These are phyloP conservation scores for Tricholoma furcatifolium DNA, from an alignment of 768 basidiomycete species.

Conservation along the genomic window DNA sequence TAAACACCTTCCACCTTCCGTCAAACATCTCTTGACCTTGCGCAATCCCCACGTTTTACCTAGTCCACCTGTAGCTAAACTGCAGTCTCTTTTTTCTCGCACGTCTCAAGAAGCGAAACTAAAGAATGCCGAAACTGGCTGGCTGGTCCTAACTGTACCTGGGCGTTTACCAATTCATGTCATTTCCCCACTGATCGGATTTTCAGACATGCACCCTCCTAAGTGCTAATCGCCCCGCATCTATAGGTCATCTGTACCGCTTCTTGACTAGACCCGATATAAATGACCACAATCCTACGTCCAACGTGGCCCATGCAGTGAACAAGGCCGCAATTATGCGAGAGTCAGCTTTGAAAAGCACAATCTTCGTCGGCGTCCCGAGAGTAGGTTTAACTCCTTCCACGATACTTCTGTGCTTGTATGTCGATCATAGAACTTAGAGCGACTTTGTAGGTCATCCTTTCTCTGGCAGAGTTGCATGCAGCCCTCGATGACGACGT, in stretches of 20 bases:
- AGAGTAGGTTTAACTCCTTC: conserved; percentile 50
- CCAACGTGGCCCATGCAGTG: conserved; percentile 53
- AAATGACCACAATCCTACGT: conserved; percentile 37
- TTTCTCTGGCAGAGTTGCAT: conserved; percentile 74
- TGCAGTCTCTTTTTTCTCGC: conserved; percentile 55
- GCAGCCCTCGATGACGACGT: conserved; percentile 83
- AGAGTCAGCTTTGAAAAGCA: conserved; percentile 86
- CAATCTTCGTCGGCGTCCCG: conserved; percentile 86
- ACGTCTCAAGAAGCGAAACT: conserved; percentile 67
- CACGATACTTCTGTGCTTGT: not conserved
- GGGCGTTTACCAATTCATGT: conserved; percentile 17
- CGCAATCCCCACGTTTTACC: conserved; percentile 62
- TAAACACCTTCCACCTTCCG: conserved; percentile 53
- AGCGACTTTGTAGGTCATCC: conserved; percentile 61
- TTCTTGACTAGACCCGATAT: conserved; percentile 59
- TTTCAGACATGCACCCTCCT: conserved; percentile 79
- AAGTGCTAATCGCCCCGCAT: conserved; percentile 77
- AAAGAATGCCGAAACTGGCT: conserved; percentile 69
- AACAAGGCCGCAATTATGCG: conserved; percentile 83
- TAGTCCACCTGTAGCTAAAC: conserved; percentile 50
- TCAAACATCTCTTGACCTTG: conserved; percentile 73
- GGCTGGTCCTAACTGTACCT: conserved; percentile 74
- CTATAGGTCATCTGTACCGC: conserved; percentile 78
- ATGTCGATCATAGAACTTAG: conserved; percentile 14
- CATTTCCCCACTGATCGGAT: conserved; percentile 14